Percentiles rank a stretch among this genome's conserved stretches.
These are phyloP conservation scores for Hippophae tibetana DNA, from an alignment of 306 rosid species.

Conservation along the genomic window DNA sequence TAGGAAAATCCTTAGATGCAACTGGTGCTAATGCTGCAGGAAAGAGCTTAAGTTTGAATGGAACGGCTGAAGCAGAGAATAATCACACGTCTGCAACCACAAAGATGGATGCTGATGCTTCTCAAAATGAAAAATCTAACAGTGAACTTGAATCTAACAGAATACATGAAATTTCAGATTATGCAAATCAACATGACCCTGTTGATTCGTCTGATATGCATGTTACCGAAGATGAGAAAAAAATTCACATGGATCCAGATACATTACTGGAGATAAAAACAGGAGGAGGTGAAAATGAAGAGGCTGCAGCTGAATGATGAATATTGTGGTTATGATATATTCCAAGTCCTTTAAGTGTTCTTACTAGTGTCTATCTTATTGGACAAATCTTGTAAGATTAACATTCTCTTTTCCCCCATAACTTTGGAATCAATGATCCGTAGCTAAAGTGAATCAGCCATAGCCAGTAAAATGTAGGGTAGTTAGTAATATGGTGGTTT, in stretches of 20 bases:
- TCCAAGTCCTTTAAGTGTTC: constrained; percentile 18
- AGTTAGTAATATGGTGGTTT: constrained; percentile 18
- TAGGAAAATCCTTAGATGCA: constrained; percentile 25
- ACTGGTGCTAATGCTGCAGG: constrained; percentile 22
- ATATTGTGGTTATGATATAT: not conserved
- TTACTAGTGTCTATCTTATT: constrained; percentile 8
- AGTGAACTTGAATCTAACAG: constrained; percentile 23
- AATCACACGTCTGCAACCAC: constrained; percentile 9
- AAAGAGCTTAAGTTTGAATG: constrained; percentile 15
- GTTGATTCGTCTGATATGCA: constrained; percentile 56
- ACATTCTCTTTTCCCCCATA: constrained; percentile 17
- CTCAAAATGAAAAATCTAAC: constrained; percentile 32
- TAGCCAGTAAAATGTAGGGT: constrained; percentile 29
- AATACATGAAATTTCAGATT: constrained; percentile 23
- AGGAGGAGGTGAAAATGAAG: constrained; percentile 43
- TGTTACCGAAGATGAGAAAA: constrained; percentile 30
- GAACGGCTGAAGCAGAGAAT: constrained; percentile 29
- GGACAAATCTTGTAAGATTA: constrained; percentile 14
- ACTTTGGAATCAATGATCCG: constrained; percentile 10
- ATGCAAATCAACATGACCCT: constrained; percentile 45
- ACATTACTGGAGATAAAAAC: constrained; percentile 55
- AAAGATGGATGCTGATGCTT: constrained; percentile 28
- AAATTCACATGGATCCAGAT: constrained; percentile 50
- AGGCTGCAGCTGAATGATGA: constrained; percentile 52
- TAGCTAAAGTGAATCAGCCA: constrained; percentile 19